Evolutionary conservation across 2,329 filamentous ascomycete genomes (phyloP).

Genomic region (Colletotrichum sp.): DNA sequence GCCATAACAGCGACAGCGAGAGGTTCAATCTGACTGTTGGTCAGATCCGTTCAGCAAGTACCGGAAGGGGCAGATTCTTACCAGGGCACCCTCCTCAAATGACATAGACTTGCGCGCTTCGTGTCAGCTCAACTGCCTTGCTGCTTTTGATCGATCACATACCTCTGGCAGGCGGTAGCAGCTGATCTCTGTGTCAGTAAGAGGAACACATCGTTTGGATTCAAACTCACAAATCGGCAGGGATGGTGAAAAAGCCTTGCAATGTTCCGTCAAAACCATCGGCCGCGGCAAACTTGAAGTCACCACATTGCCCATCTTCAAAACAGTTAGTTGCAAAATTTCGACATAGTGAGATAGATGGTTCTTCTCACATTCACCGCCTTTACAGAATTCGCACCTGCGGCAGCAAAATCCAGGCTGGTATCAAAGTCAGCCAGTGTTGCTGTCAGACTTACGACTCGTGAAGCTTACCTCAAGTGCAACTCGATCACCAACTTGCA

Average conservation of each 20-base stretch:
- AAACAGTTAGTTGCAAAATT: neutral
- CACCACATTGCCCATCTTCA: neutral
- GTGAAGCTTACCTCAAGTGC: neutral
- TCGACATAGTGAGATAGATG: neutral
- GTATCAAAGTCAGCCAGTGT: neutral
- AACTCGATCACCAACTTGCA: neutral
- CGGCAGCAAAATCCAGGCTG: neutral
- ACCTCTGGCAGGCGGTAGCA: neutral
- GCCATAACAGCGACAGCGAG: neutral
- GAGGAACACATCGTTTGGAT: neutral
- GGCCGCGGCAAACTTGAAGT: neutral
- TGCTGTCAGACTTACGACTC: neutral
- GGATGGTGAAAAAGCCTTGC: neutral
- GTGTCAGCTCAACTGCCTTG: neutral
- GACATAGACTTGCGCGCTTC: neutral
- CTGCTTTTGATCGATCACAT: neutral
- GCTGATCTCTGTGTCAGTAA: accelerated
- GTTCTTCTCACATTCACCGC: neutral
- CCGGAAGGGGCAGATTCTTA: neutral
- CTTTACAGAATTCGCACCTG: neutral
- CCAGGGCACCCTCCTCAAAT: neutral
- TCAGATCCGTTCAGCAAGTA: neutral
- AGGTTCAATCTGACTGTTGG: neutral
- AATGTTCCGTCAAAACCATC: neutral
- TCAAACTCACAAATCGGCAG: neutral